phyloP scores from a whole-genome alignment of 176 grass and related monocot genomes.

The Olyra latifolia region DNA sequence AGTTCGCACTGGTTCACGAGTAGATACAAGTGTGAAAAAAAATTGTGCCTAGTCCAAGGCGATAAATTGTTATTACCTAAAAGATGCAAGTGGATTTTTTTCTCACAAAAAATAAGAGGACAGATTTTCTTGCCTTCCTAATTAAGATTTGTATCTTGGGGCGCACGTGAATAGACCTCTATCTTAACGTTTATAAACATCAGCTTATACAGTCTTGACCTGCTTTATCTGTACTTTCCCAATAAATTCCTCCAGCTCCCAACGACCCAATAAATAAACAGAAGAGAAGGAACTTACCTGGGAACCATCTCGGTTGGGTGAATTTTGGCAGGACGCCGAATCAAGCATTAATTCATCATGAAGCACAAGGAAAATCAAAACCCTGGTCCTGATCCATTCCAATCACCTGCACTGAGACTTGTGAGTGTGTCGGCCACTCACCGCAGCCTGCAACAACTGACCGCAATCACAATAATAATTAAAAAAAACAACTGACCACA shows the following conservation, averaged over 20 bases:
- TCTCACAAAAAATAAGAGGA: too few relatives aligned
- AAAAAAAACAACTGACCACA: too few relatives aligned
- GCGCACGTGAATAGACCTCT: background rate
- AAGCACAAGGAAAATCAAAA: constrained; percentile 8
- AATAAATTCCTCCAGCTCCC: background rate
- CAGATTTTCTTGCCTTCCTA: background rate
- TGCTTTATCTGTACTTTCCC: background rate
- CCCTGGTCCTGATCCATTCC: background rate
- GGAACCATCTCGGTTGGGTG: background rate
- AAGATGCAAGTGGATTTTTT: background rate
- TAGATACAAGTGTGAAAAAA: background rate
- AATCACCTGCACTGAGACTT: background rate
- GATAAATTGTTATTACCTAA: background rate
- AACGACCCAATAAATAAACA: background rate
- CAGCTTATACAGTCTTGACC: background rate
- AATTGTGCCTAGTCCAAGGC: background rate
- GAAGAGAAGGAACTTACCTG: background rate
- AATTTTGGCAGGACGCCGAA: background rate
- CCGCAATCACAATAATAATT: background rate
- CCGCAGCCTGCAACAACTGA: constrained; percentile 11
- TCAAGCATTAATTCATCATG: background rate
- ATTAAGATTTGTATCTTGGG: background rate
- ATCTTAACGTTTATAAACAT: background rate
- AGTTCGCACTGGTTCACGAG: background rate
- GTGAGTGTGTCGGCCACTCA: background rate